A percentile compares a stretch with the other conserved stretches of the same genome.
Evolutionary conservation across 2,329 filamentous ascomycete genomes (phyloP).

Genomic region (Penicillium sp.): DNA sequence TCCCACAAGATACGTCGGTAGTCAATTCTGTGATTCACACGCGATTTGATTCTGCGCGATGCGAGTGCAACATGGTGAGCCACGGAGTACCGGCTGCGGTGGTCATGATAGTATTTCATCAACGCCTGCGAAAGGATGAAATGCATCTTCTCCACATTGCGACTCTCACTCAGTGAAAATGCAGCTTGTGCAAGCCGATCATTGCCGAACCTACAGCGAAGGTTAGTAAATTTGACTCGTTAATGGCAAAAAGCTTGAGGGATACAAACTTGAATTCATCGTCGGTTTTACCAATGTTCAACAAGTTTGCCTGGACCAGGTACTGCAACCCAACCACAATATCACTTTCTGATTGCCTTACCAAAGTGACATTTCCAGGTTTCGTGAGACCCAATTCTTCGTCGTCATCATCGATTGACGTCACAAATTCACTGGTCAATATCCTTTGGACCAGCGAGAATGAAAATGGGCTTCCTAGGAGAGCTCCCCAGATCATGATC

Average conservation of each 20-base stretch:
- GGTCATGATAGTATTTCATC: conserved; percentile 68
- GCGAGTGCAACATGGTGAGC: conserved; percentile 80
- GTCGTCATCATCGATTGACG: conserved; percentile 52
- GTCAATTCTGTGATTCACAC: conserved; percentile 59
- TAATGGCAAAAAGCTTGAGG: background rate
- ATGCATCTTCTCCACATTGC: conserved; percentile 75
- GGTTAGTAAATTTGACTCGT: conserved; percentile 4
- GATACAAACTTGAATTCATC: conserved; percentile 65
- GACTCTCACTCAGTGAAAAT: conserved; percentile 65
- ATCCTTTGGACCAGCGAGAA: conserved; percentile 77
- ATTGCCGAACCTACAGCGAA: conserved; percentile 67
- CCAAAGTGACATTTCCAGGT: conserved; percentile 46
- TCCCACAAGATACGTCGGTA: conserved; percentile 77
- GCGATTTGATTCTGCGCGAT: conserved; percentile 69
- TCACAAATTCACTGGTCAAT: conserved; percentile 71
- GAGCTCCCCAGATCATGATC: conserved; percentile 80
- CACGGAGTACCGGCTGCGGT: conserved; percentile 66
- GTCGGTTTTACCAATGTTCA: conserved; percentile 79
- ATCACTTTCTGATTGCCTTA: conserved; percentile 64
- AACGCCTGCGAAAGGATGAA: conserved; percentile 82
- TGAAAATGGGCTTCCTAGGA: conserved; percentile 79
- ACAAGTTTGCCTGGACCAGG: conserved; percentile 74
- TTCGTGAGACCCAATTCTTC: conserved; percentile 36
- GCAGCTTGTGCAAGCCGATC: conserved; percentile 82
- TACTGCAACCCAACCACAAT: conserved; percentile 73